Conservation (phyloP, 2,329 filamentous ascomycete genomes). For the Dryadomyces quercus-mongolicae region DNA sequence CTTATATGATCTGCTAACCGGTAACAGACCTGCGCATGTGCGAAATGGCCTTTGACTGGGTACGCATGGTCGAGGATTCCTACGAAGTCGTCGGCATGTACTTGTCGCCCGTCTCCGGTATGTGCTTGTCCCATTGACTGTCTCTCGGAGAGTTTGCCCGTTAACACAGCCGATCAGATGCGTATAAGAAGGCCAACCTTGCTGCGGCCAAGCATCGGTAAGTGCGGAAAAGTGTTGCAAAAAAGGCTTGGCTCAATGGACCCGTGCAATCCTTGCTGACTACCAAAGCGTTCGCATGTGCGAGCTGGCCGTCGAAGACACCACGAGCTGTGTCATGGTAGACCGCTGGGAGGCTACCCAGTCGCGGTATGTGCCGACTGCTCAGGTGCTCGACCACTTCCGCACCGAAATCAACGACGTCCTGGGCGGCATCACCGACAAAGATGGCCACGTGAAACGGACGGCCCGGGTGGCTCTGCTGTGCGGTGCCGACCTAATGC, state of each 20-base stretch:
- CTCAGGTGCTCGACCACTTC: slow-evolving; percentile 82
- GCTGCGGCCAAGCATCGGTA: slow-evolving; percentile 26
- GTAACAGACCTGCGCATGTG: slow-evolving; percentile 23
- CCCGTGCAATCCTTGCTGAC: not conserved
- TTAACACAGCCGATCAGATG: slow-evolving; percentile 22
- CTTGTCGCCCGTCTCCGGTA: slow-evolving; percentile 48
- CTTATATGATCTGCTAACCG: slow-evolving; percentile 8
- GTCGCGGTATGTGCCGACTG: slow-evolving; percentile 76
- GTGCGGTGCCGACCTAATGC: slow-evolving; percentile 62
- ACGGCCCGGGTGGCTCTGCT: slow-evolving; percentile 67
- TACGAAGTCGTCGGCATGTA: slow-evolving; percentile 85
- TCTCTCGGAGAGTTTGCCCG: not conserved
- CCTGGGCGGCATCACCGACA: slow-evolving; percentile 58
- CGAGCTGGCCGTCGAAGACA: slow-evolving; percentile 60
- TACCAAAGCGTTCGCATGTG: slow-evolving; percentile 72
- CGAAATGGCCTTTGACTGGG: slow-evolving; percentile 25
- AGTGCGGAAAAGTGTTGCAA: not conserved
- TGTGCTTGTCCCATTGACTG: not conserved
- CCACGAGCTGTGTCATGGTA: slow-evolving; percentile 73
- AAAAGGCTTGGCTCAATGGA: too few relatives aligned
- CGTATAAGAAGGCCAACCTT: slow-evolving; percentile 68
- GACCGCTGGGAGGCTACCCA: slow-evolving; percentile 44
- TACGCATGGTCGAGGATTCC: slow-evolving; percentile 22
- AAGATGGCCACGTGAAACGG: slow-evolving; percentile 44
- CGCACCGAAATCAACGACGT: slow-evolving; percentile 78